Evolutionary conservation across 31 red algal genomes (phyloP), one percentile per base, ranked within the genome.

Genomic region (Endocladia muricata): DNA sequence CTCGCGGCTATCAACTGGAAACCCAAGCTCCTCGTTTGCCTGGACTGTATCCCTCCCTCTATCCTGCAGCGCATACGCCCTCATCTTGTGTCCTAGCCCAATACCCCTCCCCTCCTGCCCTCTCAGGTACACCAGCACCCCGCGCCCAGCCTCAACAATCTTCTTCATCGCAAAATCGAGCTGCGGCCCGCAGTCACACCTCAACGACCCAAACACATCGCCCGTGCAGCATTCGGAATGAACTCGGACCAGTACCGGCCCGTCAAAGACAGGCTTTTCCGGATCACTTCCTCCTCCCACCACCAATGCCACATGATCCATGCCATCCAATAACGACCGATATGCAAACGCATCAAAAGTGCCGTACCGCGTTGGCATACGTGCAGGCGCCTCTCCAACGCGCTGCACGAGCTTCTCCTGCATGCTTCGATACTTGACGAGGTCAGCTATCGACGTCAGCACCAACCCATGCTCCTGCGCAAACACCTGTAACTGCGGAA

Each of bases 91-190:
- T 25, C 70, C 88, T 5, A 99, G 68, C 32, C 96, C 96, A 56
- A 99, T 99, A 21, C 96, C 96, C 47, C 96, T 92, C 3, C 96
- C 96, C 69, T 99, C 96, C 51, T 99, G 96, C 34, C 96, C 96
- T 28, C 92, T 86, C 25, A 99, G 65, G 72, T 99, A 99, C 23
- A 99, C 81, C 32, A 99, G 49, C 22, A 93, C 74, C 61, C 96
- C 96, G 25, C 80, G 81, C 42, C 92, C 92, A 23, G 71, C 88
- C 2, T 73, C 54, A 64, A 85, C 78, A 60, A 99, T 93, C 48
- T 82, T 64, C 55, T 73, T 49, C 74, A 99, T 77, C 19, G 96
- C 96, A 70, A 93, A 89, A 19, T 95, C 79, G 1, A 99, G 79
- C 61, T 99, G 96, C 21, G 77, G 76, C 4, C 92, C 92, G 57